A percentile compares a stretch with the other conserved stretches of the same genome.
Evolutionary conservation across 2,329 filamentous ascomycete species (phyloP).

Genomic region (Anisogramma anomala): DNA sequence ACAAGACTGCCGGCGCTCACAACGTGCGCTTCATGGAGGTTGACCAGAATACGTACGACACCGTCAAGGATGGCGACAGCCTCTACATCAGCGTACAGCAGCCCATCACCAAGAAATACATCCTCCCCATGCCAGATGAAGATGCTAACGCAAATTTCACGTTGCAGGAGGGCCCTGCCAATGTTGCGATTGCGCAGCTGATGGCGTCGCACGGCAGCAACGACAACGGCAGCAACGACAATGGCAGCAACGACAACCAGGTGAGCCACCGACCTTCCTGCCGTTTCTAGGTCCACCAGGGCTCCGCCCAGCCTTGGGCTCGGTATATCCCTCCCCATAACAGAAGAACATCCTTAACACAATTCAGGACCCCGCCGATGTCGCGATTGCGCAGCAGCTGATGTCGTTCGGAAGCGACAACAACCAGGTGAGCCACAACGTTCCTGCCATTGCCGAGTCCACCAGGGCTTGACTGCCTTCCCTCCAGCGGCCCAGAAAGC

Average conservation of each 20-base stretch:
- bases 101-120: constrained; percentile 11
- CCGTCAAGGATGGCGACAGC: neutral
- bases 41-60: neutral
- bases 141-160: neutral
- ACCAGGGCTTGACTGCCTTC: neutral
- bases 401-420: no score
- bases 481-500: neutral
- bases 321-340: no score
- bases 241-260: no score
- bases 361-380: no score
- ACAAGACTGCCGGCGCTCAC: neutral
- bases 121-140: constrained; percentile 3
- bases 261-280: no score
- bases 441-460: neutral
- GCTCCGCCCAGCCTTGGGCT: no score
- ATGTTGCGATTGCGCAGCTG: neutral
- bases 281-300: no score
- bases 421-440: neutral
- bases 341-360: no score
- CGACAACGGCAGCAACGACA: no score
- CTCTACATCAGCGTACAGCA: constrained; percentile 8
- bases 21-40: constrained; percentile 7
- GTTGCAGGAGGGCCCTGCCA: neutral
- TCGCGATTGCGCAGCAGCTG: no score
- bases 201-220: no score